Base-by-base conservation (phyloP, 495 filamentous ascomycete genomes). In the Thermothielavioides terrestris region DNA sequence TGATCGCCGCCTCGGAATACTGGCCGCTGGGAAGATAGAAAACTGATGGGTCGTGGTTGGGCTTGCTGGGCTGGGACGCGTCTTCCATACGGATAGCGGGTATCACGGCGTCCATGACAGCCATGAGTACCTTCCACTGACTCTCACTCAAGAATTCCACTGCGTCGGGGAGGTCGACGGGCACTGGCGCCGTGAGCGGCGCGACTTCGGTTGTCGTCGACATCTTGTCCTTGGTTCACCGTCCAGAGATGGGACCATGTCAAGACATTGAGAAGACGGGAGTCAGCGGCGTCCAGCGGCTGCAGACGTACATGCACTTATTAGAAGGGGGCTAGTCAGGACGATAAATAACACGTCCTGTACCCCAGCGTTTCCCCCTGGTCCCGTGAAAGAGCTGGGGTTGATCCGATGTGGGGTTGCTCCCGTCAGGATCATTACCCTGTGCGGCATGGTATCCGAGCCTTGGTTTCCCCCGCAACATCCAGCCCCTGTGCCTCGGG, bases 41-140 rank as follows among this genome's bases (percentile, higher is more conserved):
- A 17, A 25, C 27, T 0, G 43, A 49, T 0, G 10, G 1, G 0
- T 45, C 56, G 7, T 40, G 25, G 20, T 26, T n/a, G n/a, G n/a
- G n/a, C 34, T 54, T 44, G 6, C 39, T 11, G 9, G 12, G 14
- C n/a, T 36, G 15, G 12, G 18, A 14, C 7, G 37, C 17, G 26
- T 56, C 49, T 25, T 50, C 25, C 26, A 35, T 36, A 6, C 42
- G 41, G n/a, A 59, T 27, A 1, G 53, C 46, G 1, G 57, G 54
- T 17, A 46, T 30, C 7, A 56, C 43, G 1, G 57, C 34, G 43
- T 59, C 54, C 57, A 59, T 59, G 15, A 59, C 20, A 9, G 46
- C 42, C 53, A 59, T 53, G 20, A 59, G 38, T 14, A 56, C 49
- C 10, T 36, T 41, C 53, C 53, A 59, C 30, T 51, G 54, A 42